These are phyloP conservation scores for Xerocomus amazonicus DNA, from an alignment of 1,284 basidiomycete genomes.

Conservation along the genomic window DNA sequence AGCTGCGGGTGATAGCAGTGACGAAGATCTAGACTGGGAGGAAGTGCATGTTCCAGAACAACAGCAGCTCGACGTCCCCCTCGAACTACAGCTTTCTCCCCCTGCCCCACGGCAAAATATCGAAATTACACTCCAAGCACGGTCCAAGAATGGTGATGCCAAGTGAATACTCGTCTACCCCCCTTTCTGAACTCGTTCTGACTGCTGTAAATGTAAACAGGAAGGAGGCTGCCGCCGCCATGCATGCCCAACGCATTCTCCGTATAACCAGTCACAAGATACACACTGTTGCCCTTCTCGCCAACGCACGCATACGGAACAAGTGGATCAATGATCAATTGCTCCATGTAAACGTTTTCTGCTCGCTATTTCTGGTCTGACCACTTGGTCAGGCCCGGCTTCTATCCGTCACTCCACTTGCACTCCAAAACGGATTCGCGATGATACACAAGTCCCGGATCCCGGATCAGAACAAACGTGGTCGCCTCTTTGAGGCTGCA, in stretches of 20 bases:
- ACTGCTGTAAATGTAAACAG: slow-evolving; percentile 30
- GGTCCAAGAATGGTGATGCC: slow-evolving; percentile 37
- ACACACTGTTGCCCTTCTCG: slow-evolving; percentile 78
- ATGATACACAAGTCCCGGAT: slow-evolving; percentile 80
- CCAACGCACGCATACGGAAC: slow-evolving; percentile 77
- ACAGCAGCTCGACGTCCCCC: slow-evolving; percentile 10
- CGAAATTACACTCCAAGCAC: slow-evolving; percentile 57
- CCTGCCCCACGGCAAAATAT: slow-evolving; percentile 38
- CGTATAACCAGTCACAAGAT: slow-evolving; percentile 83
- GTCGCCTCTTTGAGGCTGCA: slow-evolving; percentile 81
- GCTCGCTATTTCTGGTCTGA: slow-evolving; percentile 11
- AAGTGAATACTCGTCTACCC: slow-evolving; percentile 25
- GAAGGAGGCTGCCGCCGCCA: slow-evolving; percentile 42
- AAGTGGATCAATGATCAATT: slow-evolving; percentile 80
- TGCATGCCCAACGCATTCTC: slow-evolving; percentile 62
- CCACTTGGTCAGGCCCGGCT: slow-evolving; percentile 64
- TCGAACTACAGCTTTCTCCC: slow-evolving; percentile 25
- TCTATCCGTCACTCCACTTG: slow-evolving; percentile 78
- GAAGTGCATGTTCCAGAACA: slow-evolving; percentile 37
- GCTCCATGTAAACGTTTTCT: slow-evolving; percentile 58
- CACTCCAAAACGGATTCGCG: slow-evolving; percentile 74
- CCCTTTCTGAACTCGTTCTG: slow-evolving; percentile 1
- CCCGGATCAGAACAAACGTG: slow-evolving; percentile 76
- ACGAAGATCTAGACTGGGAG: slow-evolving; percentile 45
- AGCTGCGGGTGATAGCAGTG: slow-evolving; percentile 27